Evolutionary conservation across 768 basidiomycete species (phyloP).

Genomic region (Russula earlei): DNA sequence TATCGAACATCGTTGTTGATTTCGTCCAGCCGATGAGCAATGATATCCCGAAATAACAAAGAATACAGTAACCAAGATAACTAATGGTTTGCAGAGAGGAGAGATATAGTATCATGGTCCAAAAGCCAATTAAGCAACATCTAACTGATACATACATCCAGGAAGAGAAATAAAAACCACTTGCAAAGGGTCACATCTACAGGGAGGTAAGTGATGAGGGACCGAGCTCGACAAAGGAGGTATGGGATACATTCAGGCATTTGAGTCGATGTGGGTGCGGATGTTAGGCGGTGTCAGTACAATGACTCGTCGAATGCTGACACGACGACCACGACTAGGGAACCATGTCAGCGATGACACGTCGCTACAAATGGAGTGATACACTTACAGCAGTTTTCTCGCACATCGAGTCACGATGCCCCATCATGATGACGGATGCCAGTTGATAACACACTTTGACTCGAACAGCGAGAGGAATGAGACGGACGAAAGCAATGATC

Average conservation of each 20-base stretch:
- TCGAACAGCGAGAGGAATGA: neutral
- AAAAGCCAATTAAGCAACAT: neutral
- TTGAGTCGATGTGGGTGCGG: neutral
- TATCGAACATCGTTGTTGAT: neutral
- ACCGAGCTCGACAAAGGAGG: neutral
- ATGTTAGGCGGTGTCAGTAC: neutral
- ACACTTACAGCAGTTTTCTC: neutral
- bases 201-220: neutral
- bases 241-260: neutral
- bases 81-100: neutral
- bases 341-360: neutral
- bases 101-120: neutral
- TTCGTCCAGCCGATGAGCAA: neutral
- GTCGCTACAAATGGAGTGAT: neutral
- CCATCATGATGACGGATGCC: neutral
- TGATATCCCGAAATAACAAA: neutral
- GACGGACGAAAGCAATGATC: neutral
- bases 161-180: neutral
- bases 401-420: neutral
- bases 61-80: neutral
- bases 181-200: neutral
- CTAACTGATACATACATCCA: neutral
- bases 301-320: neutral
- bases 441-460: neutral
- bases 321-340: neutral